These are phyloP conservation scores for Ophiognomonia clavigignenti-juglandacearum DNA, from an alignment of 2,329 filamentous ascomycete species.

Conservation along the genomic window DNA sequence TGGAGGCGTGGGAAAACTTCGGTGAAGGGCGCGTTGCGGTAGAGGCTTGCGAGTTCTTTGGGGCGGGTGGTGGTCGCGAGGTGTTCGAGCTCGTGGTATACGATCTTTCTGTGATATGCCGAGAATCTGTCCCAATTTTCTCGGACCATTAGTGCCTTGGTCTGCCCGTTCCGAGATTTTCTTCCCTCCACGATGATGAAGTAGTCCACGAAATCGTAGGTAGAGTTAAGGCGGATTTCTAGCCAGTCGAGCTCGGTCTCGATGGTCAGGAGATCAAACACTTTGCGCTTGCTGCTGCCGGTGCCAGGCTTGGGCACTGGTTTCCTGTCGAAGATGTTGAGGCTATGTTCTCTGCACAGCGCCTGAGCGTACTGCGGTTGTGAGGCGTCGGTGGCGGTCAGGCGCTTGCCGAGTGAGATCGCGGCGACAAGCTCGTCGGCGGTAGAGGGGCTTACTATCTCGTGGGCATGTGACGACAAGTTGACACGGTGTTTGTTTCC, in stretches of 20 bases:
- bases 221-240: conserved; percentile 56
- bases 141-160: conserved; percentile 49
- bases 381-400: neutral
- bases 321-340: conserved; percentile 27
- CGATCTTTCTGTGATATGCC: conserved; percentile 51
- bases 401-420: neutral
- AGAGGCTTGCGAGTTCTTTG: conserved; percentile 39
- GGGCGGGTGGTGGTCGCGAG: conserved; percentile 35
- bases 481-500: neutral
- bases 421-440: neutral
- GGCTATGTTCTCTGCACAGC: conserved; percentile 33
- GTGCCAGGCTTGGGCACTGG: neutral
- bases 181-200: conserved; percentile 59
- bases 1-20: conserved; percentile 48
- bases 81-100: conserved; percentile 50
- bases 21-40: conserved; percentile 52
- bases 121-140: conserved; percentile 48
- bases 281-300: conserved; percentile 34
- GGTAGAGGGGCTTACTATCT: neutral
- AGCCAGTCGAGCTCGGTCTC: conserved; percentile 62
- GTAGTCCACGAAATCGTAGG: conserved; percentile 56
- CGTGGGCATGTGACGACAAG: neutral
- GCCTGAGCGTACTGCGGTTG: conserved; percentile 8
- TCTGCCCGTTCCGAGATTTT: conserved; percentile 51
- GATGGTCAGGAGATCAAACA: conserved; percentile 59